Conservation (phyloP, 2,329 filamentous ascomycete species). For the Parascedosporium putredinis region DNA sequence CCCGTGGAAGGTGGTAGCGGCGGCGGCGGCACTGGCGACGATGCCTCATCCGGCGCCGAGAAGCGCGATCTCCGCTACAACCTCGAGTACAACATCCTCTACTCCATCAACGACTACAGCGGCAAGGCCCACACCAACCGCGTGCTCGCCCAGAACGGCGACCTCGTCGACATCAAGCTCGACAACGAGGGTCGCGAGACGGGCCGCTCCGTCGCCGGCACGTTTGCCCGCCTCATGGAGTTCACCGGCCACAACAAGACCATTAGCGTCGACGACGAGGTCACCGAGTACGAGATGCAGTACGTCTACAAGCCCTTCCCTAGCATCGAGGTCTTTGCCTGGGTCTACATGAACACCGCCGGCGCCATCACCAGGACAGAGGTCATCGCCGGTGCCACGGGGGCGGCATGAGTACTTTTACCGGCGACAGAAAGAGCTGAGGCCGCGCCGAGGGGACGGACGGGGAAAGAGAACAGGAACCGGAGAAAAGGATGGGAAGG, state of each 20-base stretch:
- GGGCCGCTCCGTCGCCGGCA: conserved; percentile 32
- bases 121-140: conserved; percentile 47
- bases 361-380: conserved; percentile 39
- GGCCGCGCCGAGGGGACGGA: no score
- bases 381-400: conserved; percentile 41
- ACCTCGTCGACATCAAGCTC: conserved; percentile 40
- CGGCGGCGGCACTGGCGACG: no score
- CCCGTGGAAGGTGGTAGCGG: conserved; percentile 5
- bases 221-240: conserved; percentile 39
- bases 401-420: conserved; percentile 40
- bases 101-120: conserved; percentile 49
- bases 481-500: no score
- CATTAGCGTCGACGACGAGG: conserved; percentile 30
- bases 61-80: conserved; percentile 29
- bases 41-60: no score
- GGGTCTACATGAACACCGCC: conserved; percentile 35
- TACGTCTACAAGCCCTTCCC: conserved; percentile 42
- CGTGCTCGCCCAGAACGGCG: conserved; percentile 42
- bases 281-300: conserved; percentile 36
- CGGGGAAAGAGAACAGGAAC: no score
- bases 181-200: conserved; percentile 41
- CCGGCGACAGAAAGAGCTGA: not conserved
- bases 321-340: conserved; percentile 32
- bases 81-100: conserved; percentile 46
- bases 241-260: conserved; percentile 43